Evolutionary conservation across 2,329 filamentous ascomycete species (phyloP).

Genomic region (Ambrosiella xylebori): DNA sequence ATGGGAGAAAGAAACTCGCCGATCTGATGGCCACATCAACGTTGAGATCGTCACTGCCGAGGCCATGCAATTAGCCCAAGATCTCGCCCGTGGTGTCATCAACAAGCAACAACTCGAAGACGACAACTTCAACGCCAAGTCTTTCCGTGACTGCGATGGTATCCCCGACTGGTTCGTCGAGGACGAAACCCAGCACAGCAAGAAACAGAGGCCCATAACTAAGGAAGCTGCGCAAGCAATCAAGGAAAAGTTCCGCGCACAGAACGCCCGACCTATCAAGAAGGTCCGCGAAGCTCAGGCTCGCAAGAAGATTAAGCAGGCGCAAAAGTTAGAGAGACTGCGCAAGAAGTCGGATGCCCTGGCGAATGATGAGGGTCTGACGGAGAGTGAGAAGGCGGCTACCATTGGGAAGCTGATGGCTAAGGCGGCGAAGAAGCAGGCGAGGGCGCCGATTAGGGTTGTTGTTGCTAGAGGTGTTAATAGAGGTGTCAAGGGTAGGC

Average conservation of each 20-base stretch:
- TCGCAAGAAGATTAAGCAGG: constrained; percentile 91
- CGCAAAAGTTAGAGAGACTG: constrained; percentile 78
- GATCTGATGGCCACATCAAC: constrained; percentile 50
- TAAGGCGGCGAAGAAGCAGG: constrained; percentile 73
- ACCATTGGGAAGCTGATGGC: constrained; percentile 68
- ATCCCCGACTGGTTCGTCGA: constrained; percentile 97
- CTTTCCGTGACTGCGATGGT: constrained; percentile 79
- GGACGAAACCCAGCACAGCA: constrained; percentile 73
- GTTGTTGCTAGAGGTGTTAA: constrained; percentile 79
- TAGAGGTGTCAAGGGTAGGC: constrained; percentile 68
- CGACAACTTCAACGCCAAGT: constrained; percentile 82
- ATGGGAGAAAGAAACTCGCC: constrained; percentile 51
- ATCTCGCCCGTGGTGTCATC: constrained; percentile 73
- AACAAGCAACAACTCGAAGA: constrained; percentile 66
- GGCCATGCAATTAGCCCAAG: constrained; percentile 92
- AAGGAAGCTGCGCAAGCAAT: constrained; percentile 82
- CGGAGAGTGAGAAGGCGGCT: constrained; percentile 87
- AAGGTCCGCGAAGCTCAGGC: constrained; percentile 95
- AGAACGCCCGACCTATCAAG: constrained; percentile 95
- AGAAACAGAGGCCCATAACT: constrained; percentile 71
- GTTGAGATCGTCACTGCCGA: constrained; percentile 99
- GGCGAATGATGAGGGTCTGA: constrained; percentile 77
- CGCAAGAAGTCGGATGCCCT: constrained; percentile 93
- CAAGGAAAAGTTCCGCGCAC: constrained; percentile 79
- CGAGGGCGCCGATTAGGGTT: constrained; percentile 64